phyloP scores from a whole-genome alignment of 2,329 filamentous ascomycete genomes.

The Septoria linicola region DNA sequence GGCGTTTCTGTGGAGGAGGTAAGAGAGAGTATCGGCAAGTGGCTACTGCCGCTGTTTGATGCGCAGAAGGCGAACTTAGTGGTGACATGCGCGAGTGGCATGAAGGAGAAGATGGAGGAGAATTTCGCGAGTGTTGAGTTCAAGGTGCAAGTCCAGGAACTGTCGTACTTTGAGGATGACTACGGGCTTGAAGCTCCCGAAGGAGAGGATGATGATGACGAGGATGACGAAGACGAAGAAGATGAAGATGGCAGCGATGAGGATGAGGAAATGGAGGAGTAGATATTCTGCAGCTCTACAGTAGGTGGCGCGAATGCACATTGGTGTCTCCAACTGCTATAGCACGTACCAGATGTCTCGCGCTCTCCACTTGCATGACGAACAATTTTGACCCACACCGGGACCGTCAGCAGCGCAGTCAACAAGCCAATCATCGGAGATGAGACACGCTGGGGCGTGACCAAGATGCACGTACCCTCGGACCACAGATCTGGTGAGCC shows the following conservation, averaged over 20 bases:
- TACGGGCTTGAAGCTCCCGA: conserved; percentile 72
- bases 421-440: too few species aligned
- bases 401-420: too few species aligned
- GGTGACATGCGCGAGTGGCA: conserved; percentile 80
- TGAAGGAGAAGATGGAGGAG: conserved; percentile 77
- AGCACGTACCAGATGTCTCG: too few species aligned
- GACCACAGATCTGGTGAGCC: too few species aligned
- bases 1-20: conserved; percentile 75
- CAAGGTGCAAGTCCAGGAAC: conserved; percentile 68
- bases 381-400: too few species aligned
- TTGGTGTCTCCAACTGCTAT: too few species aligned
- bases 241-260: conserved; percentile 49
- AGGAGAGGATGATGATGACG: conserved; percentile 59
- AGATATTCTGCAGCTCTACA: not conserved
- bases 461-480: too few species aligned
- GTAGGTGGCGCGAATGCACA: too few species aligned
- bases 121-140: conserved; percentile 76
- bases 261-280: conserved; percentile 48
- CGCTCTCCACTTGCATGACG: too few species aligned
- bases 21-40: conserved; percentile 67
- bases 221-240: conserved; percentile 59
- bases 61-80: conserved; percentile 80
- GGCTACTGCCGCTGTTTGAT: conserved; percentile 77
- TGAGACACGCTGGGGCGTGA: too few species aligned
- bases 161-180: conserved; percentile 82